phyloP scores from a whole-genome alignment of 768 basidiomycete species.

The Sporobolomyces pararoseus region DNA sequence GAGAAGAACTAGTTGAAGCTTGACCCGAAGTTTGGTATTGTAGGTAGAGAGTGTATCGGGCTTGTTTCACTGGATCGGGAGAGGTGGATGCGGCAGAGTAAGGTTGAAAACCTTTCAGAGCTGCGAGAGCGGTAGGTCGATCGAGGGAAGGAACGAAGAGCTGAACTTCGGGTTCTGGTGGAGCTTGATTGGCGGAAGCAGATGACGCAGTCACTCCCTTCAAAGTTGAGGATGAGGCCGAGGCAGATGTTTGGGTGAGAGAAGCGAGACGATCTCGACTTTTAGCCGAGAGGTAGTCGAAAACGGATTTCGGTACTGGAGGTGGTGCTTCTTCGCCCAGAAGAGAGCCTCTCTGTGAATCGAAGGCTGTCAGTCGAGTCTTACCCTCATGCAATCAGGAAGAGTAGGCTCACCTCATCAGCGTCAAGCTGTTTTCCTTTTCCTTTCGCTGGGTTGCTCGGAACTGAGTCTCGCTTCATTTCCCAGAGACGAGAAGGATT shows the following conservation, averaged over 20 bases:
- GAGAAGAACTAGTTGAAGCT: constrained; percentile 54
- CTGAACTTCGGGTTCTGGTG: constrained; percentile 47
- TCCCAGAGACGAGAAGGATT: constrained; percentile 78
- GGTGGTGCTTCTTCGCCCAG: constrained; percentile 68
- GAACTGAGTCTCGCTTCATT: constrained; percentile 45
- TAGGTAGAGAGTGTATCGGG: constrained; percentile 78
- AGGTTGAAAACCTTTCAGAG: constrained; percentile 82
- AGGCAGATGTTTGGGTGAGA: constrained; percentile 39
- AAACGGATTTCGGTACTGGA: constrained; percentile 69
- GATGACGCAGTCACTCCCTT: not conserved
- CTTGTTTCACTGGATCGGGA: constrained; percentile 68
- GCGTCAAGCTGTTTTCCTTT: constrained; percentile 39
- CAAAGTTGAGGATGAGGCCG: constrained; percentile 23
- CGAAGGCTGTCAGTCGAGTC: constrained; percentile 4
- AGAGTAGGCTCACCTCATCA: constrained; percentile 20
- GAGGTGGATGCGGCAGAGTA: constrained; percentile 57
- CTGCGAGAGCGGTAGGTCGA: constrained; percentile 76
- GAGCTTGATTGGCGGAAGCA: not conserved
- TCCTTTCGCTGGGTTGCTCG: constrained; percentile 29
- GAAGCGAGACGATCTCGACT: constrained; percentile 74
- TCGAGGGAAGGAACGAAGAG: constrained; percentile 63
- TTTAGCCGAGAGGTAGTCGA: constrained; percentile 89
- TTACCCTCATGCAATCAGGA: not conserved
- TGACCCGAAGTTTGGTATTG: constrained; percentile 61
- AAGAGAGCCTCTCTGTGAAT: constrained; percentile 66